These are phyloP conservation scores for Ogataea kodamae DNA, from an alignment of 805 yeast species.

Conservation along the genomic window DNA sequence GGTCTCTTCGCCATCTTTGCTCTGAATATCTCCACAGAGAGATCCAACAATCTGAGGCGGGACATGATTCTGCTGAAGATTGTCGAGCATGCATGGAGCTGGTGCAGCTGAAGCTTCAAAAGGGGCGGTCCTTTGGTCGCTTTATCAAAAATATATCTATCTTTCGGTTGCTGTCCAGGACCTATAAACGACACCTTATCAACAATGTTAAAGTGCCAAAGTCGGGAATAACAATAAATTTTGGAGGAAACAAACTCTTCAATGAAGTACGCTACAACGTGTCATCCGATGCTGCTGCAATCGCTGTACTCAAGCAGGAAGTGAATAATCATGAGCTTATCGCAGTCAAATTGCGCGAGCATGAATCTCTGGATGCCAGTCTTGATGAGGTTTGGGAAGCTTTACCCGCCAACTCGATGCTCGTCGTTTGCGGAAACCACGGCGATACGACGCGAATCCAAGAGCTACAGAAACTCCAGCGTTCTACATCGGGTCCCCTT, in stretches of 20 bases:
- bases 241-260: conserved; percentile 7
- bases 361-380: conserved; percentile 49
- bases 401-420: conserved; percentile 55
- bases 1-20: conserved; percentile 72
- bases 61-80: conserved; percentile 88
- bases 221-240: conserved; percentile 6
- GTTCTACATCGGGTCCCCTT: conserved; percentile 2
- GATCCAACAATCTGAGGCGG: conserved; percentile 65
- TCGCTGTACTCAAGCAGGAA: conserved; percentile 39
- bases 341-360: conserved; percentile 54
- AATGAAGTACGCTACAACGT: conserved; percentile 37
- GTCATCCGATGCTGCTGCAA: conserved; percentile 57
- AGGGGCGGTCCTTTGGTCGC: conserved; percentile 66
- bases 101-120: conserved; percentile 61
- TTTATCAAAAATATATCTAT: conserved; percentile 40
- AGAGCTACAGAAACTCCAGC: conserved; percentile 1
- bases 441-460: conserved; percentile 39
- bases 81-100: conserved; percentile 76
- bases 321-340: conserved; percentile 43
- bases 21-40: conserved; percentile 47
- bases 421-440: conserved; percentile 60
- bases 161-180: conserved; percentile 29
- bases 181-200: conserved; percentile 16
- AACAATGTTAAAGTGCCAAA: conserved; percentile 28
- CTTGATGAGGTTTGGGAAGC: conserved; percentile 46